Evolutionary conservation across 202 grass and related monocot genomes (phyloP).

Genomic region (Carex arenaria): DNA sequence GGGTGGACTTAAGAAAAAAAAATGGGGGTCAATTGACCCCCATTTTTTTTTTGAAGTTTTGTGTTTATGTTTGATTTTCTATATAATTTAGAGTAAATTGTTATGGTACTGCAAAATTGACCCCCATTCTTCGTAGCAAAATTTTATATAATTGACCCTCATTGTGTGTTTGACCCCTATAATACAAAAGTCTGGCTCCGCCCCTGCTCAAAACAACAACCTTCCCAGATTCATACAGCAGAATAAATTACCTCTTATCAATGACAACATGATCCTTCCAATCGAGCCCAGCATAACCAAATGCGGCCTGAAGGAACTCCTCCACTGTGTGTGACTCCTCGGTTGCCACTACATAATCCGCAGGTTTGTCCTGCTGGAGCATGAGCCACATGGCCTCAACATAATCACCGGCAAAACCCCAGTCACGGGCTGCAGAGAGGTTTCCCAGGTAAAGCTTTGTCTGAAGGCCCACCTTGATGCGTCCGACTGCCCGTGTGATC

Average conservation of each 20-base stretch:
- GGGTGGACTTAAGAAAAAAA: too few relatives aligned
- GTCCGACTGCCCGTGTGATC: slow-evolving; percentile 91
- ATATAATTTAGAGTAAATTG: too few relatives aligned
- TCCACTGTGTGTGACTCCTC: slow-evolving; percentile 80
- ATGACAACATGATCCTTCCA: slow-evolving; percentile 97
- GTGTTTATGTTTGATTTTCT: too few relatives aligned
- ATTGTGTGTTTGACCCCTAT: too few relatives aligned
- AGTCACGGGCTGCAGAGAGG: slow-evolving; percentile 77
- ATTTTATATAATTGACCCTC: too few relatives aligned
- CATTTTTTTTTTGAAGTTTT: too few relatives aligned
- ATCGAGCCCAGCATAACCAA: slow-evolving; percentile 62
- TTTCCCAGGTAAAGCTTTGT: slow-evolving; percentile 97
- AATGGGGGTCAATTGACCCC: too few relatives aligned
- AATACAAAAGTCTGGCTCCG: too few relatives aligned
- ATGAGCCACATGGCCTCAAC: slow-evolving; percentile 98
- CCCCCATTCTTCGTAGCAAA: too few relatives aligned
- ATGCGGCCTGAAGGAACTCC: slow-evolving; percentile 78
- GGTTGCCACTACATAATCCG: slow-evolving; percentile 82
- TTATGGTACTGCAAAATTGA: too few relatives aligned
- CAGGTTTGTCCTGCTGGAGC: slow-evolving; percentile 89
- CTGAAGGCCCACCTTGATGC: slow-evolving; percentile 84
- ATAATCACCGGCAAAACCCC: slow-evolving; percentile 94
- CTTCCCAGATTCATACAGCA: neutral
- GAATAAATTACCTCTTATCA: slow-evolving; percentile 49
- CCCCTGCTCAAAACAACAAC: neutral